phyloP scores from a whole-genome alignment of 495 filamentous ascomycete genomes.

The Hypoxylon perforatum region DNA sequence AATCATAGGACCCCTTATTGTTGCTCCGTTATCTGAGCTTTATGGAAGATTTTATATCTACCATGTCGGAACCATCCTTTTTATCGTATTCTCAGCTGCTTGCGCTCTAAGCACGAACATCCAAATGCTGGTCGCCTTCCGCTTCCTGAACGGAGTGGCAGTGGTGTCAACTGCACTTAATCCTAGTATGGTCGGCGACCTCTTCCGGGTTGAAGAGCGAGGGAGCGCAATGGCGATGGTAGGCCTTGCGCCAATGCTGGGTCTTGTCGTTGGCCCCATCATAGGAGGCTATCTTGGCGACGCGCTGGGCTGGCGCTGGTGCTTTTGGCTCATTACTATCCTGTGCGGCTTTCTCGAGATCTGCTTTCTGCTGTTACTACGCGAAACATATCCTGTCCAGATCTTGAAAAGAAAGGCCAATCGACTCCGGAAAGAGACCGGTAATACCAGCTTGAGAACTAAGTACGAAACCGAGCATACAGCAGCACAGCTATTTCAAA shows the following conservation, averaged over 20 bases:
- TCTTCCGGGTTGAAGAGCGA: conserved; percentile 54
- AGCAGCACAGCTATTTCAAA: conserved; percentile 43
- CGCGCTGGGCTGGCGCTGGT: conserved; percentile 60
- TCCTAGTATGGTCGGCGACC: conserved; percentile 62
- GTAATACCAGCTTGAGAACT: conserved; percentile 55
- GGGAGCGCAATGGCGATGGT: conserved; percentile 60
- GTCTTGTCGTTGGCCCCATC: conserved; percentile 61
- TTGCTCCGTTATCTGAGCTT: conserved; percentile 73
- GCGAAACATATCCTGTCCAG: conserved; percentile 68
- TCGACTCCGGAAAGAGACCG: conserved; percentile 63
- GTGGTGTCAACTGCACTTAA: conserved; percentile 57
- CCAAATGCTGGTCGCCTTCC: conserved; percentile 59
- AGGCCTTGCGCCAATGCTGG: conserved; percentile 10
- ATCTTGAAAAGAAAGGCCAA: conserved; percentile 65
- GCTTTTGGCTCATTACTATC: conserved; percentile 56
- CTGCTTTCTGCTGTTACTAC: conserved; percentile 57
- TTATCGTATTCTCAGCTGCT: conserved; percentile 56
- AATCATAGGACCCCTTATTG: conserved; percentile 63
- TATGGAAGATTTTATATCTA: conserved; percentile 68
- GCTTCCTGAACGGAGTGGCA: conserved; percentile 59
- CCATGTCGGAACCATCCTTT: conserved; percentile 60
- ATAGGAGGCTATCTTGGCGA: conserved; percentile 63
- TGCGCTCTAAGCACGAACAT: conserved; percentile 57
- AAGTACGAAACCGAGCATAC: conserved; percentile 45
- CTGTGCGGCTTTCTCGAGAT: conserved; percentile 47